Evolutionary conservation across 2,329 filamentous ascomycete species (phyloP), one percentile per base, ranked within the genome.

Genomic region (Phoma sp.): DNA sequence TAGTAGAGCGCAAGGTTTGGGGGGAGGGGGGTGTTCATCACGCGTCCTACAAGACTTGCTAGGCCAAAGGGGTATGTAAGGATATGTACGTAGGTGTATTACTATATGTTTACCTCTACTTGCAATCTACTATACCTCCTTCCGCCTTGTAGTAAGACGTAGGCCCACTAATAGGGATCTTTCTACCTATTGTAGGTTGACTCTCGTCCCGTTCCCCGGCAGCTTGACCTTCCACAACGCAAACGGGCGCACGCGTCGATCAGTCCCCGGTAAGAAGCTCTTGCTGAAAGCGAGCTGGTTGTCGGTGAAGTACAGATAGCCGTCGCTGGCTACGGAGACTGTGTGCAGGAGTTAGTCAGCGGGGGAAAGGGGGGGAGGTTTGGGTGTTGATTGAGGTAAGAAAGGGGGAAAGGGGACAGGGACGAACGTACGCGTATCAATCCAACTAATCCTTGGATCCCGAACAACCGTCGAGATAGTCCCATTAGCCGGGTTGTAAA

Each of bases 241-340:
- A 64, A 77, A 81, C 5, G 79, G 79, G 57, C 73, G 74, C 45
- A 73, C 65, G 37, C 77, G 68, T 41, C 75, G 61, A 52, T 82
- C 78, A 4, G 69, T 76, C 0, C 78, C 79, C 1, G 76, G 75
- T 36, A 75, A 77, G 47, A 73, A 74, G 1, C 59, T 59, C 25
- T 69, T 58, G 3, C 67, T 64, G 29, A 76, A 74, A 3, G 67
- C 71, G 14, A 83, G 69, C 68, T 83, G 80, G 50, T 83, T 83
- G 33, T 77, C 77, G 0, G 80, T 84, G 57, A 82, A 83, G 62
- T 83, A 83, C 1, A 83, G 60, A 58, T 82, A 80, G 0, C 80
- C 80, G 60, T 82, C 78, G 3, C 69, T 71, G 2, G 69, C 75
- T 3, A 75, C 69, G 3, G 73, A 74, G 59, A 80, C 66, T 69